Evolutionary conservation across 371 early-diverging fungal genomes (phyloP).

Genomic region (Mortierella sp.): DNA sequence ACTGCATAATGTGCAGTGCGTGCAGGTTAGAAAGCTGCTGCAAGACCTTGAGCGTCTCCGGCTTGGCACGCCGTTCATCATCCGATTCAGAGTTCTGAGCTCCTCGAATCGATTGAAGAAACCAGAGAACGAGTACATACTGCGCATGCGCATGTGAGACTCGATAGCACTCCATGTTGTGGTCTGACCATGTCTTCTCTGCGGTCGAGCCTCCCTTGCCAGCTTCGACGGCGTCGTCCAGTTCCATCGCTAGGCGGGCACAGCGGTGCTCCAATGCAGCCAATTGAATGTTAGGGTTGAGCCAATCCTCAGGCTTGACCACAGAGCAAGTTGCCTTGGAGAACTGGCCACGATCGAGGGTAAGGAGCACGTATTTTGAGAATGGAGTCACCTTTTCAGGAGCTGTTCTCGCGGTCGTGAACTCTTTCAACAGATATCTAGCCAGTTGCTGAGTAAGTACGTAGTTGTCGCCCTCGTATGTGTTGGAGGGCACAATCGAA

Average conservation of each 20-base stretch:
- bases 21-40: constrained; percentile 62
- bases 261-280: constrained; percentile 77
- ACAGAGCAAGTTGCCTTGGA: constrained; percentile 55
- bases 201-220: constrained; percentile 65
- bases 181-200: constrained; percentile 62
- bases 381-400: constrained; percentile 59
- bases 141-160: constrained; percentile 77
- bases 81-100: constrained; percentile 43
- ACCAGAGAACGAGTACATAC: constrained; percentile 70
- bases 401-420: constrained; percentile 59
- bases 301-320: constrained; percentile 60
- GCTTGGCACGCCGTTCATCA: constrained; percentile 38
- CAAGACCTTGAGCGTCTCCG: constrained; percentile 56
- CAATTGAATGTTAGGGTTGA: constrained; percentile 66
- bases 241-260: constrained; percentile 65
- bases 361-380: constrained; percentile 59
- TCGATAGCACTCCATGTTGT: constrained; percentile 65
- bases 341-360: constrained; percentile 54
- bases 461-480: constrained; percentile 80
- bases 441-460: constrained; percentile 82
- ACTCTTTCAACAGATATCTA: constrained; percentile 73
- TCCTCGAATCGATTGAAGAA: constrained; percentile 61
- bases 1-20: constrained; percentile 72
- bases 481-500: constrained; percentile 36
- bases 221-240: constrained; percentile 63